Base-by-base conservation (phyloP, 225 moss, liverwort and hornwort genomes). In the Antitrichia curtipendula region DNA sequence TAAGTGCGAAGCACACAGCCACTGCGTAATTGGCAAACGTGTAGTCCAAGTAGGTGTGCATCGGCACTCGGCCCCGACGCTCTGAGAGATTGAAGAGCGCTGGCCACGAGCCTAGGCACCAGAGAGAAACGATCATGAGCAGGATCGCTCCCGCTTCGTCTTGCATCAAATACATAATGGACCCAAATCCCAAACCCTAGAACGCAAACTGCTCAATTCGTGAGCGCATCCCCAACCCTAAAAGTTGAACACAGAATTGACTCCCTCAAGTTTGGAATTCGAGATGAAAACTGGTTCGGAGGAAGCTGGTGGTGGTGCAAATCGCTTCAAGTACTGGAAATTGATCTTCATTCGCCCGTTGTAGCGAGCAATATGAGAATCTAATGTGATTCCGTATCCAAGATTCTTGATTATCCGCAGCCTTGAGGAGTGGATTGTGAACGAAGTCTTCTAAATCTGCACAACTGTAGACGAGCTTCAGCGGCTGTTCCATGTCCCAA, bases 51-150 rank as follows among this genome's bases (percentile, higher is more conserved):
- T 96, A 96, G 49, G 95, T 96, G 87, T 96, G 96, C 94, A 93
- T 94, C 40, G 96, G 96, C 80, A 95, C 85, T 83, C 96, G 90
- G 17, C 96, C 96, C 40, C 92, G 90, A 41, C 95, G 87, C 81
- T 96, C 96, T 18, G 93, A 87, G n/a, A 95, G 88, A 87, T 96
- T 95, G 92, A 96, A 95, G 54, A 96, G 90, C n/a, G 94, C 95
- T 50, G 96, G 96, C 96, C 96, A 96, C 70, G 96, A 95, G 45
- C 96, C 96, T n/a, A 96, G 85, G 78, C 95, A 96, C 96, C 95
- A 96, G 18, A 96, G 93, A 43, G 96, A 94, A 16, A 91, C 90
- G 72, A 96, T 90, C 94, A 96, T 95, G 72, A 96, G 87, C 86
- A 41, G 57, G 81, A 96, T 94, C 84, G 96, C 96, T 79, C 93